phyloP scores from a whole-genome alignment of 176 grass and related monocot species.

The Phyllostachys edulis region DNA sequence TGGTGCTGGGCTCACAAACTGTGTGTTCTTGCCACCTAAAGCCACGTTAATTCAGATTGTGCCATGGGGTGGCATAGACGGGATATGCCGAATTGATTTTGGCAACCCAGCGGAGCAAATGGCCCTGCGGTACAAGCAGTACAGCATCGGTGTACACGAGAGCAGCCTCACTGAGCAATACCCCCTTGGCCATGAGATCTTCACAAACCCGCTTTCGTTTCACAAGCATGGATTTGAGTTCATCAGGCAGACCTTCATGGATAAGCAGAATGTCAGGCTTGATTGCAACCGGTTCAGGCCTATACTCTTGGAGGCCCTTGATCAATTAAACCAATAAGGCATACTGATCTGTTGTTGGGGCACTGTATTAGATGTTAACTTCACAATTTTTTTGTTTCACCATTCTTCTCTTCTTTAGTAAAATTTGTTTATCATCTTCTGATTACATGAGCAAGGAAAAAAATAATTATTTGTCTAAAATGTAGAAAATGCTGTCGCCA shows the following conservation, averaged over 20 bases:
- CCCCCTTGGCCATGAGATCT: slow-evolving; percentile 61
- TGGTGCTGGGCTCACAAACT: slow-evolving; percentile 85
- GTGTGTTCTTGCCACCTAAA: slow-evolving; percentile 68
- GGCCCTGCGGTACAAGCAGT: slow-evolving; percentile 72
- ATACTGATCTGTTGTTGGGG: background rate
- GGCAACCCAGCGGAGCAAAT: slow-evolving; percentile 56
- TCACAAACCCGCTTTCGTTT: slow-evolving; percentile 56
- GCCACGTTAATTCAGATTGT: slow-evolving; percentile 80
- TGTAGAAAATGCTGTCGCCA: background rate
- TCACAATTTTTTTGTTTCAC: slow-evolving; percentile 12
- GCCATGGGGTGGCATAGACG: slow-evolving; percentile 77
- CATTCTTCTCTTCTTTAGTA: slow-evolving; percentile 25
- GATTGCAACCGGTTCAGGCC: slow-evolving; percentile 65
- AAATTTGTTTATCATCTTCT: slow-evolving; percentile 41
- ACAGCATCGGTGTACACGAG: slow-evolving; percentile 66
- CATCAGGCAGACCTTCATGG: slow-evolving; percentile 75
- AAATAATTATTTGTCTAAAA: slow-evolving; percentile 1
- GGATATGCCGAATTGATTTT: slow-evolving; percentile 66
- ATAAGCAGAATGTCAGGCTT: slow-evolving; percentile 78
- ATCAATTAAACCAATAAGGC: slow-evolving; percentile 66
- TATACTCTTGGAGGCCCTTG: slow-evolving; percentile 63
- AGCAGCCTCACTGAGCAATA: slow-evolving; percentile 71
- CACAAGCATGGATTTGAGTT: slow-evolving; percentile 70
- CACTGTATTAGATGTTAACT: slow-evolving; percentile 23
- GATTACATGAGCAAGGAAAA: slow-evolving; percentile 17